Percentiles rank a stretch among this genome's conserved stretches.
Conservation (phyloP, 2,329 filamentous ascomycete genomes). For the Fusarium proliferatum region DNA sequence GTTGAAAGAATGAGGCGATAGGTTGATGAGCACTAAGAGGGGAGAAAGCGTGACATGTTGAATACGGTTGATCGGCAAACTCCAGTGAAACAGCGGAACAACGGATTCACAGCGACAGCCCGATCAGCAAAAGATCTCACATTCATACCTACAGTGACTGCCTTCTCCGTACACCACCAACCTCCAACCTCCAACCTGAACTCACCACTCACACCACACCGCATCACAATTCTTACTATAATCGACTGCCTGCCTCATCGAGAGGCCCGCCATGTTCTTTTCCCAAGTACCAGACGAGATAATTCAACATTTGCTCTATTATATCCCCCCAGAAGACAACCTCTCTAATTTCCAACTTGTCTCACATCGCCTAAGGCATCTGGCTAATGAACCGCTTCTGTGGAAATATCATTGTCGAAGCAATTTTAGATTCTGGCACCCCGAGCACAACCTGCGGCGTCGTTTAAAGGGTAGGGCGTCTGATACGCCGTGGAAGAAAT, state of each 20-base stretch:
- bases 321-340: constrained; percentile 67
- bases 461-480: constrained; percentile 66
- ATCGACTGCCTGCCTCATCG: constrained; percentile 16
- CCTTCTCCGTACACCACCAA: background rate
- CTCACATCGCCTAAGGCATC: constrained; percentile 70
- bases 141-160: background rate
- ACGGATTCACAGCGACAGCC: constrained; percentile 12
- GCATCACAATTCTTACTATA: constrained; percentile 13
- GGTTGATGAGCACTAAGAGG: constrained; percentile 16
- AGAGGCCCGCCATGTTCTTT: constrained; percentile 51
- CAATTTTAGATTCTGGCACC: constrained; percentile 80
- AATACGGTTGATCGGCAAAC: constrained; percentile 32
- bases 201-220: constrained; percentile 6
- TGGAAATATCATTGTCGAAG: constrained; percentile 81
- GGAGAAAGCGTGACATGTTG: constrained; percentile 38
- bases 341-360: constrained; percentile 62
- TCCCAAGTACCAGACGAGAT: constrained; percentile 82
- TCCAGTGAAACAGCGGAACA: constrained; percentile 1
- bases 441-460: constrained; percentile 67
- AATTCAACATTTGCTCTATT: constrained; percentile 79
- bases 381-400: constrained; percentile 78
- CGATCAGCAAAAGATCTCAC: background rate
- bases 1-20: constrained; percentile 29
- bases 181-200: constrained; percentile 9
- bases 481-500: constrained; percentile 77